Conservation (phyloP, 2,329 filamentous ascomycete genomes). For the Passalora sequoiae region DNA sequence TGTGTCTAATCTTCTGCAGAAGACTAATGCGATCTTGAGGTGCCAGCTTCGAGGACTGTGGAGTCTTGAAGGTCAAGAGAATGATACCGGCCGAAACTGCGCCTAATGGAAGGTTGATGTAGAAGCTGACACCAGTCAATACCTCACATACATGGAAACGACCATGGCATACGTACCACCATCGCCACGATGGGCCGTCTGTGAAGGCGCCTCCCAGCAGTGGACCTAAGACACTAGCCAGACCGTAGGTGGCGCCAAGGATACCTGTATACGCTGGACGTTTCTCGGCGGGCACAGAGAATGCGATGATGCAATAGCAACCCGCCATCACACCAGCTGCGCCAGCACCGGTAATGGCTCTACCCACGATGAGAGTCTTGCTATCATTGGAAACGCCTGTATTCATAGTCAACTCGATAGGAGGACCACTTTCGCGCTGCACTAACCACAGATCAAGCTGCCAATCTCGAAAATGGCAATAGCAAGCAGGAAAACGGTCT, state of each 20-base stretch:
- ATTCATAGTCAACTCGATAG: no score
- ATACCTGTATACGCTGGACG: conserved; percentile 16
- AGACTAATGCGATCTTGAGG: conserved; percentile 26
- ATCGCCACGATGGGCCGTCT: conserved; percentile 30
- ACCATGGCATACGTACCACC: conserved; percentile 26
- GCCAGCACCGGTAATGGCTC: conserved; percentile 36
- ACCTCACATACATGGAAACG: no score
- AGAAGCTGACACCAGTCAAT: no score
- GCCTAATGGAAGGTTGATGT: conserved; percentile 44
- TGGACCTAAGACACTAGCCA: conserved; percentile 12
- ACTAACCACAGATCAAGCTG: no score
- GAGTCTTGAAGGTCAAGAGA: conserved; percentile 32
- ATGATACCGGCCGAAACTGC: conserved; percentile 33
- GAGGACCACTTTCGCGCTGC: no score
- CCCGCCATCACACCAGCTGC: conserved; percentile 33
- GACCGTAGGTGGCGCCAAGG: conserved; percentile 19
- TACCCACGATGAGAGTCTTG: conserved; percentile 36
- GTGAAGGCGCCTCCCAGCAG: conserved; percentile 17
- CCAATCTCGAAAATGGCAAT: no score
- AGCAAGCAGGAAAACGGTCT: no score
- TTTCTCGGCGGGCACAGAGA: conserved; percentile 5
- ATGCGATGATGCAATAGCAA: conserved; percentile 26
- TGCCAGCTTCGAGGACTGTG: conserved; percentile 22
- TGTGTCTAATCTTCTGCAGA: conserved; percentile 20
- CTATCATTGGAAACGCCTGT: background rate